Conservation (phyloP, 768 basidiomycete species). For the Leccinum arenicola region DNA sequence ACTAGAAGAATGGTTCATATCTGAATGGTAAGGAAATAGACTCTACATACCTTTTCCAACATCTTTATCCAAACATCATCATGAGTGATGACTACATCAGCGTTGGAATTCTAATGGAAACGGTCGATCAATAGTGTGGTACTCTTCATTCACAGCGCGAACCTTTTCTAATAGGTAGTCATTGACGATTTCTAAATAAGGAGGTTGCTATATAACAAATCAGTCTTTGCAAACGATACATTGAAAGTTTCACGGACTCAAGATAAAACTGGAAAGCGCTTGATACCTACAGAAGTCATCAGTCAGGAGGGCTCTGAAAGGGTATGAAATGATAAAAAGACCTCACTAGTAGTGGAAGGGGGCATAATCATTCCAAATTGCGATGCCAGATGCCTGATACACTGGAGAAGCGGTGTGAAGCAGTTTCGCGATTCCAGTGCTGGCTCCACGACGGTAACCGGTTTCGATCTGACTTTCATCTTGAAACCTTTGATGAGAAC, state of each 20-base stretch:
- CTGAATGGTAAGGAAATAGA: too few relatives aligned
- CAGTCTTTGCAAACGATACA: too few relatives aligned
- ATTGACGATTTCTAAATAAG: conserved; percentile 9
- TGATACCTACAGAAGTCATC: not conserved
- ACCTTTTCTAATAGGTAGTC: conserved; percentile 5
- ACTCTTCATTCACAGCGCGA: not conserved
- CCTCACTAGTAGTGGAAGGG: not conserved
- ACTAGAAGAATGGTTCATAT: too few relatives aligned
- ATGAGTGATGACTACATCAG: not conserved
- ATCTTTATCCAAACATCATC: too few relatives aligned
- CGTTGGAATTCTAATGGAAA: not conserved
- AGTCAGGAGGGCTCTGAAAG: not conserved
- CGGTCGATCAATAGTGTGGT: not conserved
- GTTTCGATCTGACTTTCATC: conserved; percentile 1
- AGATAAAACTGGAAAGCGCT: not conserved
- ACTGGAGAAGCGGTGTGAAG: not conserved
- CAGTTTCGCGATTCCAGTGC: too few relatives aligned
- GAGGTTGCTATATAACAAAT: not conserved
- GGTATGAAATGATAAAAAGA: not conserved
- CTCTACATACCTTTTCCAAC: too few relatives aligned
- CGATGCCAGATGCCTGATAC: not conserved
- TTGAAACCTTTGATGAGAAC: conserved; percentile 11
- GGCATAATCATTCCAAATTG: too few relatives aligned
- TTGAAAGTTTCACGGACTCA: not conserved
- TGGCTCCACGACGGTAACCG: not conserved